Percentiles rank a stretch among this genome's conserved stretches.
phyloP scores from a whole-genome alignment of 352 stramenopile species.

The Pythium guiyangense region DNA sequence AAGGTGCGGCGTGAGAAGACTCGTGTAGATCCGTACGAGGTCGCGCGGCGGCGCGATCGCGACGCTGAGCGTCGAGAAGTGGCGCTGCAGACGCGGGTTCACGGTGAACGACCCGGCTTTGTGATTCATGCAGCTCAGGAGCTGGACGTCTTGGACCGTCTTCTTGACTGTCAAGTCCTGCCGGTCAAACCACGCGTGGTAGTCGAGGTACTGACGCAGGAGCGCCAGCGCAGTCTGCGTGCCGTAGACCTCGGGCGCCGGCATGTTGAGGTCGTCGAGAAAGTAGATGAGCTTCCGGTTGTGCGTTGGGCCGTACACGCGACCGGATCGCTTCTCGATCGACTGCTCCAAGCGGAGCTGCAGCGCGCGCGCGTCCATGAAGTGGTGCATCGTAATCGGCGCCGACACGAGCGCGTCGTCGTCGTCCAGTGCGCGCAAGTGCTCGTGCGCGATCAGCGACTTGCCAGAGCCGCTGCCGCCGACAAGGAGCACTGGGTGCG shows the following conservation, averaged over 20 bases:
- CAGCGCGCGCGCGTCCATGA: constrained; percentile 78
- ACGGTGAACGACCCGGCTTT: constrained; percentile 87
- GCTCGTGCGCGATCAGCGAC: constrained; percentile 70
- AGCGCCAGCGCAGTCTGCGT: constrained; percentile 89
- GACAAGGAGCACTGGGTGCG: constrained; percentile 68
- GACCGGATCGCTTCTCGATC: constrained; percentile 85
- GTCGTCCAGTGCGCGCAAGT: constrained; percentile 65
- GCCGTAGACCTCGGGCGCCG: constrained; percentile 80
- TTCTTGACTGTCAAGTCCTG: constrained; percentile 85
- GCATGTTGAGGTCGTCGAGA: constrained; percentile 91
- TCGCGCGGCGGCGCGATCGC: constrained; percentile 63
- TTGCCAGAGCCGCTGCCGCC: constrained; percentile 85
- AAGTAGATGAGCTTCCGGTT: constrained; percentile 87
- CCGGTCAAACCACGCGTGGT: constrained; percentile 89
- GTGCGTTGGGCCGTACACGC: constrained; percentile 77
- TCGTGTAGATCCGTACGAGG: constrained; percentile 65
- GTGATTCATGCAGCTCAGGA: constrained; percentile 89
- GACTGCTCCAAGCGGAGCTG: constrained; percentile 76
- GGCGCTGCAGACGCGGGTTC: constrained; percentile 83
- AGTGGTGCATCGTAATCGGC: constrained; percentile 83
- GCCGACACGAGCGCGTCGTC: constrained; percentile 54
- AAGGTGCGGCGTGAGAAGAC: constrained; percentile 61
- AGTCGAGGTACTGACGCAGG: constrained; percentile 90
- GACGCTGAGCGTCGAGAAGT: constrained; percentile 83
- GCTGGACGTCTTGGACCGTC: constrained; percentile 85